Conservation (phyloP, 768 basidiomycete species). For the Ramaria sp. region DNA sequence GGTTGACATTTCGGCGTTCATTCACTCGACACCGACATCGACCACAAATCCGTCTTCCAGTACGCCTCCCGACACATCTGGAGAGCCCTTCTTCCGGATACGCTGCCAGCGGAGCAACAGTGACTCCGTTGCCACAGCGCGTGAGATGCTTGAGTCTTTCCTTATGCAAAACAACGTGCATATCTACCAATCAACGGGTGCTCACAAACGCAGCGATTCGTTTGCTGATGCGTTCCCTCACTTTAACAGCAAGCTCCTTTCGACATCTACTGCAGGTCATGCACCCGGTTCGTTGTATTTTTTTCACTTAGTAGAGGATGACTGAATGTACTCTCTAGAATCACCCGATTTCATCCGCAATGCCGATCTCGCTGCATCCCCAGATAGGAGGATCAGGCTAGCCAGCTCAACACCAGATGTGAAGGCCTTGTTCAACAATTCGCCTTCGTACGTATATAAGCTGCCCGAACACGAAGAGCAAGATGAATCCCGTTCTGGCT, state of each 20-base stretch:
- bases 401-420: constrained; percentile 91
- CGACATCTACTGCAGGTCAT: constrained; percentile 51
- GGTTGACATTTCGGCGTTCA: constrained; percentile 54
- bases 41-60: constrained; percentile 12
- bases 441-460: constrained; percentile 74
- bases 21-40: constrained; percentile 57
- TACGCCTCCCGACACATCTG: constrained; percentile 30
- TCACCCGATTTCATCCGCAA: constrained; percentile 54
- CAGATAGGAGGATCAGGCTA: constrained; percentile 63
- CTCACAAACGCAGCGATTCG: constrained; percentile 85
- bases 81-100: constrained; percentile 78
- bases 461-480: constrained; percentile 56
- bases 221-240: constrained; percentile 95
- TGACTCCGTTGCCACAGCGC: constrained; percentile 81
- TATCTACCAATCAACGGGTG: constrained; percentile 67
- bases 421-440: constrained; percentile 83
- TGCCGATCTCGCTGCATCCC: constrained; percentile 47
- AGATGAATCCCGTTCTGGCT: constrained; percentile 1
- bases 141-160: constrained; percentile 91
- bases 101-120: constrained; percentile 91
- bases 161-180: constrained; percentile 75
- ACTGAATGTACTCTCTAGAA: constrained; percentile 31
- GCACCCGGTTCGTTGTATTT: constrained; percentile 30
- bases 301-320: neutral
- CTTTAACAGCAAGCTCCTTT: constrained; percentile 89